Evolutionary conservation across 202 grass and related monocot species (phyloP).

Genomic region (Saccharum hybrid): DNA sequence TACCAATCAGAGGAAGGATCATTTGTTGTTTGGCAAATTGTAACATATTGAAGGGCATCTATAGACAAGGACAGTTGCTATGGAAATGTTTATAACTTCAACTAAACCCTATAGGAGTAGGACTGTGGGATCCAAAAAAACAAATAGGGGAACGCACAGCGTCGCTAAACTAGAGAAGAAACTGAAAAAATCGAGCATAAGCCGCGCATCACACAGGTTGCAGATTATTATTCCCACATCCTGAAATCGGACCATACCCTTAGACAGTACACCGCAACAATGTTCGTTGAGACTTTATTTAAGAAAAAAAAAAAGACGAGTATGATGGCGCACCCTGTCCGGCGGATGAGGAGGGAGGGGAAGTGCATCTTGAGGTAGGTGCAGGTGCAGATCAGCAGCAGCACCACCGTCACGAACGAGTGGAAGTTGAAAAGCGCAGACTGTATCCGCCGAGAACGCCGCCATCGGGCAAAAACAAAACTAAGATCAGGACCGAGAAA

Average conservation of each 20-base stretch:
- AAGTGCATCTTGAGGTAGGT: conserved; percentile 89
- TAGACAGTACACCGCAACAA: not conserved
- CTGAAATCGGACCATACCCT: not conserved
- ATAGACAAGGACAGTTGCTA: not conserved
- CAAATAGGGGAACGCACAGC: not conserved
- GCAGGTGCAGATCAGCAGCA: conserved; percentile 81
- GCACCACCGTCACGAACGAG: conserved; percentile 76
- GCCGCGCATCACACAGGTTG: not conserved
- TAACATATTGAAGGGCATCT: not conserved
- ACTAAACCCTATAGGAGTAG: not conserved
- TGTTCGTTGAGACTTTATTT: not conserved
- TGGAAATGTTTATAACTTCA: not conserved
- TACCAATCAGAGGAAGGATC: not conserved
- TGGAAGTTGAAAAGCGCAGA: conserved; percentile 91
- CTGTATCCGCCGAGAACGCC: conserved; percentile 34
- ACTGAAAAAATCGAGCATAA: not conserved
- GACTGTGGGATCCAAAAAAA: not conserved
- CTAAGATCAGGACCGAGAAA: not conserved
- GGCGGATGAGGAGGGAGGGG: conserved; percentile 65
- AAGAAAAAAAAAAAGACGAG: not conserved
- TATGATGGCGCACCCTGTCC: conserved; percentile 55
- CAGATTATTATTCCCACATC: not conserved
- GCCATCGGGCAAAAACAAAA: not conserved
- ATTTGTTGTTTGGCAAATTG: not conserved
- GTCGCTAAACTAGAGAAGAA: not conserved